Evolutionary conservation across 169 alveolate genomes (phyloP), one percentile per base, ranked within the genome.

Genomic region (Plasmodium fragile): DNA sequence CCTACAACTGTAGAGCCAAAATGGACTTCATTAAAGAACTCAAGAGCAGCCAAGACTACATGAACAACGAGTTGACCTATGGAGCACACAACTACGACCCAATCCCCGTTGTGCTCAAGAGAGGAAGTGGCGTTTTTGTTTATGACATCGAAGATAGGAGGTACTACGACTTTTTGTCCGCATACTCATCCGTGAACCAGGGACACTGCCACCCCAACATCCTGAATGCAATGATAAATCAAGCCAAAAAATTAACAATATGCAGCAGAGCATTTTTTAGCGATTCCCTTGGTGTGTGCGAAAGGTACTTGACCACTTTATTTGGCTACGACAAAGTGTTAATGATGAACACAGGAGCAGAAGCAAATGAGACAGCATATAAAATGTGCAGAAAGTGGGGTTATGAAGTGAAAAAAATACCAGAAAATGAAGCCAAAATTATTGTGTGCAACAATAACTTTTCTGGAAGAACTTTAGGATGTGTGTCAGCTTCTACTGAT

Each of bases 311-410:
- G 41, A 85, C 98, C 32, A 97, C 97, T 25, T 59, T 96, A 49
- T 97, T 98, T 79, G 98, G 98, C 49, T 97, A 95, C 82, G 98
- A 97, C 45, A 97, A 97, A 90, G 97, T 97, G n/a, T 95, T 98
- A 52, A 98, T 98, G 53, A 97, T 98, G 99, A 98, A 97, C 91
- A 96, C 99, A 0, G 99, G 99, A 72, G 98, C 97, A 0, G 99
- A 97, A 82, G 99, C 98, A 5, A 98, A 98, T 32, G 99, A 98
- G 92, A 96, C 99, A 1, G 99, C 99, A 39, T 95, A 97, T 71
- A 98, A 98, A 93, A 82, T 98, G 28, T 98, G 98, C 4, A 97
- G 99, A 82, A 96, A 98, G 92, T 98, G 99, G 99, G 99, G 98
- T 10, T 98, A 98, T 92, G 98, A 95, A 22, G 97, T 96, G 69